phyloP scores from a whole-genome alignment of 148 eudicot species.

The Selenicereus undatus region DNA sequence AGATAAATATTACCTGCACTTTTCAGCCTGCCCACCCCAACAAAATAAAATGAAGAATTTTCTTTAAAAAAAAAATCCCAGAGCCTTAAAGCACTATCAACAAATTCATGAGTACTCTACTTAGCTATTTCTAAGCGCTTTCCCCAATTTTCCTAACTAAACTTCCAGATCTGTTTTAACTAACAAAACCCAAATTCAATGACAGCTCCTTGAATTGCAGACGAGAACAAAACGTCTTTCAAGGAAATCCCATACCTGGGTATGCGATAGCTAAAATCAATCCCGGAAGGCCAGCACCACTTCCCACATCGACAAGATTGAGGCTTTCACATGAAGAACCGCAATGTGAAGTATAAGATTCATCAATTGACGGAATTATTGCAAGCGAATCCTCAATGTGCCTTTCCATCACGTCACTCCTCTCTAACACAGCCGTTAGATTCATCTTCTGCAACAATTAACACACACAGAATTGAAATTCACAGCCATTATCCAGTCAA shows the following conservation, averaged over 20 bases:
- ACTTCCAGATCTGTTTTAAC: background rate
- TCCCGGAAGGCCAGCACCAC: slow-evolving; percentile 92
- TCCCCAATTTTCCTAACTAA: background rate
- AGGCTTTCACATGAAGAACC: slow-evolving; percentile 42
- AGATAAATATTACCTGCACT: background rate
- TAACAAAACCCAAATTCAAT: background rate
- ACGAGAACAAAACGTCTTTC: background rate
- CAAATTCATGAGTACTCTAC: background rate
- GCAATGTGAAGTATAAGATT: slow-evolving; percentile 47
- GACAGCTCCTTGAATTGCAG: background rate
- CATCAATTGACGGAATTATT: slow-evolving; percentile 54
- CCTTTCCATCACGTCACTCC: slow-evolving; percentile 75
- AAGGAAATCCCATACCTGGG: slow-evolving; percentile 46
- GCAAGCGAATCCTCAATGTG: slow-evolving; percentile 87
- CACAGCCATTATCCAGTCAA: background rate
- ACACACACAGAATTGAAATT: background rate
- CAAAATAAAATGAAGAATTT: too few relatives aligned
- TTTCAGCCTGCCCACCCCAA: too few relatives aligned
- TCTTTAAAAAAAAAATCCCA: background rate
- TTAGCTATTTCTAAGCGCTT: background rate
- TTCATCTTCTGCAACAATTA: slow-evolving; percentile 71
- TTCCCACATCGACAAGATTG: slow-evolving; percentile 80
- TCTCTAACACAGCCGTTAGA: slow-evolving; percentile 71
- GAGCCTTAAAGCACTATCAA: background rate
- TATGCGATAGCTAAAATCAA: slow-evolving; percentile 83